Evolutionary conservation across 805 yeast species (phyloP).

Genomic region (Pichia insulana): DNA sequence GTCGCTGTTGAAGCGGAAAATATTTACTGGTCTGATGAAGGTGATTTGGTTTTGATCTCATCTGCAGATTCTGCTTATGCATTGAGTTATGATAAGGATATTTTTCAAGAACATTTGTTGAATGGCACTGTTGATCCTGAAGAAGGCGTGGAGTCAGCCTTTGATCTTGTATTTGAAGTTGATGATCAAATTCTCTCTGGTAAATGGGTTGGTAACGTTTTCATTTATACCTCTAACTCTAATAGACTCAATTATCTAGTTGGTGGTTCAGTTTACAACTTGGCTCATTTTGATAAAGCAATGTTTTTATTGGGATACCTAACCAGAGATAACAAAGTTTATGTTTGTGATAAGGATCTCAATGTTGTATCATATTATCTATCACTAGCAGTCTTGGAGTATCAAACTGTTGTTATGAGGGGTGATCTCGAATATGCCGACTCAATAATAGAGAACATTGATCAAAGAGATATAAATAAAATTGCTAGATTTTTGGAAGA

Average conservation of each 20-base stretch:
- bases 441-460: constrained; percentile 52
- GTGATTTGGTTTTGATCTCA: constrained; percentile 74
- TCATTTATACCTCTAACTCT: constrained; percentile 78
- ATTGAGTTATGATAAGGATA: constrained; percentile 61
- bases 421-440: constrained; percentile 87
- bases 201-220: constrained; percentile 96
- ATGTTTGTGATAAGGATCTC: constrained; percentile 84
- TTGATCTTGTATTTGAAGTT: constrained; percentile 77
- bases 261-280: constrained; percentile 86
- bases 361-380: constrained; percentile 74
- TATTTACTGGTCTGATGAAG: constrained; percentile 88
- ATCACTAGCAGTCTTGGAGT: constrained; percentile 81
- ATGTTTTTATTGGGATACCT: constrained; percentile 83
- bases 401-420: constrained; percentile 90
- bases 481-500: constrained; percentile 90
- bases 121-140: constrained; percentile 56
- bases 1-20: constrained; percentile 81
- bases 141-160: constrained; percentile 83
- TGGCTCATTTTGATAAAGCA: constrained; percentile 86
- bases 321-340: constrained; percentile 83
- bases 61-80: constrained; percentile 70
- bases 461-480: constrained; percentile 60
- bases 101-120: constrained; percentile 53
- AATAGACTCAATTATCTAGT: constrained; percentile 90
- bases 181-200: constrained; percentile 80